A percentile compares a stretch with the other conserved stretches of the same genome.
Conservation (phyloP, 2,329 filamentous ascomycete species). For the Colletotrichum eleusines region DNA sequence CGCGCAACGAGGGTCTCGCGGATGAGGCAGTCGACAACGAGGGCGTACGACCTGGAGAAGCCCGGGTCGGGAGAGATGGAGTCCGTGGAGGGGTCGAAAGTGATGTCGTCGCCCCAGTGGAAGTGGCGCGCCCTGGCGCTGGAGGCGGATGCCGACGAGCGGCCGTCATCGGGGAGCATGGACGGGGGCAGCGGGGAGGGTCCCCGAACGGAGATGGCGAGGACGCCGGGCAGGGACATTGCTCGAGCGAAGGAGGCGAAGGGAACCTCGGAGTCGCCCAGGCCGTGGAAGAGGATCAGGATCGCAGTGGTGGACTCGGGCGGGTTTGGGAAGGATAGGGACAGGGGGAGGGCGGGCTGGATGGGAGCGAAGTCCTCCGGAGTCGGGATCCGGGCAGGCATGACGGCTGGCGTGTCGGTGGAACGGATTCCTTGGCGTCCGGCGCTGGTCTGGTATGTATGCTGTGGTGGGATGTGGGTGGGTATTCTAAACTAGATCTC, state of each 20-base stretch:
- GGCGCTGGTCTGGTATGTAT: background rate
- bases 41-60: constrained; percentile 61
- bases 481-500: background rate
- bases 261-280: constrained; percentile 79
- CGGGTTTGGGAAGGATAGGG: constrained; percentile 63
- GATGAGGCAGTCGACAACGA: constrained; percentile 66
- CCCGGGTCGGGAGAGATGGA: constrained; percentile 72
- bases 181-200: constrained; percentile 76
- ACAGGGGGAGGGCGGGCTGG: constrained; percentile 55
- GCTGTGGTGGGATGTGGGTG: background rate
- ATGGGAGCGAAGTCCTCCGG: constrained; percentile 63
- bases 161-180: constrained; percentile 62
- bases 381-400: constrained; percentile 64
- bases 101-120: constrained; percentile 78
- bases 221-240: constrained; percentile 81
- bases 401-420: constrained; percentile 43
- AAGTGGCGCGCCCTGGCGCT: constrained; percentile 51
- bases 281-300: constrained; percentile 84
- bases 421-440: background rate
- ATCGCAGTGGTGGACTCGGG: constrained; percentile 77
- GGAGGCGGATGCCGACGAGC: constrained; percentile 21
- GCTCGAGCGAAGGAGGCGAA: constrained; percentile 78
- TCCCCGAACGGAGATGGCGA: constrained; percentile 80
- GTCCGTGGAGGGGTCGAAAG: constrained; percentile 62
- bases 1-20: constrained; percentile 62